A percentile compares a stretch with the other conserved stretches of the same genome.
Evolutionary conservation across 768 basidiomycete species (phyloP).

Genomic region (Lanmaoa pseudosensibilis): DNA sequence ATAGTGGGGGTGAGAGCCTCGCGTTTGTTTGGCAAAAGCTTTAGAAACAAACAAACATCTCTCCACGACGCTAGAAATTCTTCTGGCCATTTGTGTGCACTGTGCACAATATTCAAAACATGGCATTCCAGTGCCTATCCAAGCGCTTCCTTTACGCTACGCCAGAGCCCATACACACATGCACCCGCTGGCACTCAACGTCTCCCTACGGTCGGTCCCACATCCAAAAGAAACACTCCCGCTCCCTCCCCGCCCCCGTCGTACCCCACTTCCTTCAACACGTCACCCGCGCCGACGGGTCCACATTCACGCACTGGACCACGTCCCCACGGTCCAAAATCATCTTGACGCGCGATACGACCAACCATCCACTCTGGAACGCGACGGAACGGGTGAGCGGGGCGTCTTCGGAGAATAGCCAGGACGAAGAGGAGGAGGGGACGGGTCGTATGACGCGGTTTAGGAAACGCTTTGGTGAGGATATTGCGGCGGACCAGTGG

Average conservation of each 20-base stretch:
- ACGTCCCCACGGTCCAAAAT: conserved; percentile 81
- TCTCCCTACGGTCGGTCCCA: conserved; percentile 86
- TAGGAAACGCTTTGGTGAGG: conserved; percentile 66
- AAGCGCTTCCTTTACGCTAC: conserved; percentile 11
- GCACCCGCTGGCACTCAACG: conserved; percentile 52
- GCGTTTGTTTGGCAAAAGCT: conserved; percentile 21
- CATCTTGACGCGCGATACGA: conserved; percentile 81
- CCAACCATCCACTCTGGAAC: conserved; percentile 88
- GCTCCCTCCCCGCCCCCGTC: conserved; percentile 74
- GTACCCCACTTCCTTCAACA: conserved; percentile 86
- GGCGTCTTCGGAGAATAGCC: conserved; percentile 41
- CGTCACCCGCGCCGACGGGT: conserved; percentile 85
- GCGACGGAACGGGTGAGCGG: conserved; percentile 55
- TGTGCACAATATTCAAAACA: background rate
- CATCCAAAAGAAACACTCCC: conserved; percentile 69
- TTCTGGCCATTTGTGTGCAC: background rate
- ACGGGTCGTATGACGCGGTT: conserved; percentile 82
- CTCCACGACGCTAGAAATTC: background rate
- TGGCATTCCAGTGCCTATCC: conserved; percentile 14
- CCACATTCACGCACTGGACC: conserved; percentile 84
- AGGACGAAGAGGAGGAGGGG: conserved; percentile 68
- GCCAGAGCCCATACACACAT: conserved; percentile 8
- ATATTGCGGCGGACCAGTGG: conserved; percentile 38
- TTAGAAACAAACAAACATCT: conserved; percentile 19
- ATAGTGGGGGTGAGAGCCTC: too few relatives aligned